Evolutionary conservation across 768 basidiomycete genomes (phyloP), one percentile per base, ranked within the genome.

Genomic region (Flagelloscypha sp.): DNA sequence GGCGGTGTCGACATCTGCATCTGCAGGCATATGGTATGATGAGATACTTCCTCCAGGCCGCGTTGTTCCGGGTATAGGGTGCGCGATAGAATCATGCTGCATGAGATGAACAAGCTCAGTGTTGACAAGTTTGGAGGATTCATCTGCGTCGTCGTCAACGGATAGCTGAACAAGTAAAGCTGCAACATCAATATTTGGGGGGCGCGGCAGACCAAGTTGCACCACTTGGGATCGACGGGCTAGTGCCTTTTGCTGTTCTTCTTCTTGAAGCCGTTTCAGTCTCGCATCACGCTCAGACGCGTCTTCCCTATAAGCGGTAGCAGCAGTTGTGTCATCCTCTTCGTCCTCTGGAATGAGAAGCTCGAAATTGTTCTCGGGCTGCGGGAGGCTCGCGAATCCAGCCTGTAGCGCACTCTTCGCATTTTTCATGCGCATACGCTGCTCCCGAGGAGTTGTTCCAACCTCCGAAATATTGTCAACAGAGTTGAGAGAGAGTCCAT

Each of bases 311-410:
- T 71, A 60, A 32, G 75, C 37, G 13, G 39, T 42, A 45, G 35
- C 44, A 6, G 35, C 43, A 16, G 33, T 45, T 8, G 24, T 37
- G 5, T 46, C 59, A 9, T 48, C 50, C 4, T 59, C 66, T 35
- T 89, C 85, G 12, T 89, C 85, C 46, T 94, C 93, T 2, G 87
- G 88, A 7, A 94, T 79, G 27, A 93, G 72, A 30, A 99, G 63
- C 59, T 98, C 93, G 48, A 97, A 98, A 57, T 98, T 94, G 56
- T 98, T 97, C 62, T 97, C 89, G 0, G 95, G 92, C 46, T 79
- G 80, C 0, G 95, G 95, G 11, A 99, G 66, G 41, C 57, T 79
- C 60, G 71, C 71, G 60, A 98, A 97, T 5, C 83, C 85, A 7
- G 78, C 74, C 46, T 83, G 70, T 34, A 98, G 70, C 1, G 83